Evolutionary conservation across 495 filamentous ascomycete genomes (phyloP).

Genomic region (Neurospora sp.): DNA sequence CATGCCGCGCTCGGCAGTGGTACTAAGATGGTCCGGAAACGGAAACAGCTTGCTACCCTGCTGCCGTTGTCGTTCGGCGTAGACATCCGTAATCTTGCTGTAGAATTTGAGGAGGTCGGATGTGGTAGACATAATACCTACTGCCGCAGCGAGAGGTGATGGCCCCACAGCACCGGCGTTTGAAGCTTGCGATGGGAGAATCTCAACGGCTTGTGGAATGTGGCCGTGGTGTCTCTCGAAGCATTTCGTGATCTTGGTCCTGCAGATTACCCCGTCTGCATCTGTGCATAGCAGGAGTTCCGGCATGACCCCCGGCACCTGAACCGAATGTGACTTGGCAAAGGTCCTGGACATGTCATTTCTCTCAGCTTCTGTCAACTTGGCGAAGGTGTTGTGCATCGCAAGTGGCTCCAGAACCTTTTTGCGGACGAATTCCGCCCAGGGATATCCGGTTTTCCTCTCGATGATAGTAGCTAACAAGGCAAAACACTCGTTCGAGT

Average conservation of each 20-base stretch:
- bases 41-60: too few relatives aligned
- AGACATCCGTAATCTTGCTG: conserved; percentile 1
- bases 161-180: not conserved
- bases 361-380: not conserved
- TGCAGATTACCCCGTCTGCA: not conserved
- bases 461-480: conserved; percentile 6
- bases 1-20: conserved; percentile 7
- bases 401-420: conserved; percentile 4
- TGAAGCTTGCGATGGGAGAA: conserved; percentile 3
- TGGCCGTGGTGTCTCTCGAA: not conserved
- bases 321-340: conserved; percentile 3
- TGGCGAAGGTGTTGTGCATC: conserved; percentile 4
- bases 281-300: not conserved
- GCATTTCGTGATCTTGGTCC: not conserved
- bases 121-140: conserved; percentile 10
- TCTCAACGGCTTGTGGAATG: not conserved
- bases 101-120: conserved; percentile 9
- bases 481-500: conserved; percentile 13
- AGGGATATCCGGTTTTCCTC: not conserved
- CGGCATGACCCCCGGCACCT: not conserved
- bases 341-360: not conserved
- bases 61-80: not conserved
- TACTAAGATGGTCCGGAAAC: not conserved
- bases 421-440: conserved; percentile 1
- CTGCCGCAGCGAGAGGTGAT: conserved; percentile 3